These are phyloP conservation scores for Aspergillus fructus DNA, from an alignment of 2,329 filamentous ascomycete species.

Conservation along the genomic window DNA sequence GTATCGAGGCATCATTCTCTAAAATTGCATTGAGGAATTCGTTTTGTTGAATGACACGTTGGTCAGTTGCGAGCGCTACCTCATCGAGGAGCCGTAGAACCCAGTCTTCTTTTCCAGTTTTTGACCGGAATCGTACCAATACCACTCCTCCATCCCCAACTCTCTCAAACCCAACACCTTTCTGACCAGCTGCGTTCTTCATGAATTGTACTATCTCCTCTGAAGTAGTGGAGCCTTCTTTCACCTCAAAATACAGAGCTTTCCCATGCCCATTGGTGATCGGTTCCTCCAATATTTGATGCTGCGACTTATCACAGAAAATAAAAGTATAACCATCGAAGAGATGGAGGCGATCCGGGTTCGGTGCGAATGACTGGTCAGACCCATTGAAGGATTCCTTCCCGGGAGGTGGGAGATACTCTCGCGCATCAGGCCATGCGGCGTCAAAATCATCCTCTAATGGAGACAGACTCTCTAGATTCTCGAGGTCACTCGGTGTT, in stretches of 20 bases:
- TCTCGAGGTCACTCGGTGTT: slow-evolving; percentile 50
- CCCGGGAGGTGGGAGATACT: slow-evolving; percentile 71
- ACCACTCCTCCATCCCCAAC: slow-evolving; percentile 69
- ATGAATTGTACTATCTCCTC: slow-evolving; percentile 78
- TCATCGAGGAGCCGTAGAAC: slow-evolving; percentile 66
- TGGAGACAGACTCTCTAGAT: slow-evolving; percentile 51
- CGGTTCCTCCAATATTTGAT: slow-evolving; percentile 69
- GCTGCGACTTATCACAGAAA: slow-evolving; percentile 76
- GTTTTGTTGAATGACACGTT: slow-evolving; percentile 81
- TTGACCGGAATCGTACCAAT: slow-evolving; percentile 69
- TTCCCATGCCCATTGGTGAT: slow-evolving; percentile 83
- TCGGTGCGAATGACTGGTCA: slow-evolving; percentile 69
- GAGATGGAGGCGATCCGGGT: slow-evolving; percentile 63
- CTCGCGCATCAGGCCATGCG: slow-evolving; percentile 72
- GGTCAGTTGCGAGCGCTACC: slow-evolving; percentile 71
- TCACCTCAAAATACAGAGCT: slow-evolving; percentile 65
- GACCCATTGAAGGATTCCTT: slow-evolving; percentile 72
- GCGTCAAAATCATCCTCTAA: slow-evolving; percentile 78
- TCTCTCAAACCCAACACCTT: slow-evolving; percentile 64
- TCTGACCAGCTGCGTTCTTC: slow-evolving; percentile 71
- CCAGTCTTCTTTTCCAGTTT: slow-evolving; percentile 63
- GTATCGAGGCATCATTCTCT: slow-evolving; percentile 69
- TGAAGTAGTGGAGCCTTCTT: slow-evolving; percentile 62
- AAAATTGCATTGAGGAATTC: slow-evolving; percentile 91
- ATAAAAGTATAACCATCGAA: slow-evolving; percentile 89